phyloP scores from a whole-genome alignment of 2,329 filamentous ascomycete species.

The Aspergillus texensis region DNA sequence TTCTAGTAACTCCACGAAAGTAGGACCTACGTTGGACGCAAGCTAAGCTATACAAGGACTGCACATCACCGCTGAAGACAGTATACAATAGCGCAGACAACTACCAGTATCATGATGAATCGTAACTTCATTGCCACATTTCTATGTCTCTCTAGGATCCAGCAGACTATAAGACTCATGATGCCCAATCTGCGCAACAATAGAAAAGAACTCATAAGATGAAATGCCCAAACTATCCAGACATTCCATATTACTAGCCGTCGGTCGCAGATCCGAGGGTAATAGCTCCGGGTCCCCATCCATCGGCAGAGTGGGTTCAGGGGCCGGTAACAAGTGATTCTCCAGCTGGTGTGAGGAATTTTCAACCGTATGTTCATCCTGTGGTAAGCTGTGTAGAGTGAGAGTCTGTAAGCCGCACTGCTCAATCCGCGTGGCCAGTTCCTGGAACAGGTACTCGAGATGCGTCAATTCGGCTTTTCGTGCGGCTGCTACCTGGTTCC shows the following conservation, averaged over 20 bases:
- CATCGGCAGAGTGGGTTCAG: background rate
- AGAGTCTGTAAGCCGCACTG: background rate
- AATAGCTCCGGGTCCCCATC: background rate
- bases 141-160: background rate
- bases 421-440: background rate
- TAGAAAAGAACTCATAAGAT: background rate
- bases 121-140: accelerated
- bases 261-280: background rate
- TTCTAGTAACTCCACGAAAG: too few species aligned
- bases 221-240: background rate
- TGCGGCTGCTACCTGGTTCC: background rate
- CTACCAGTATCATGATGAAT: background rate
- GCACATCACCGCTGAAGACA: too few species aligned
- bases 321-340: background rate
- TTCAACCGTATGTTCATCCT: background rate
- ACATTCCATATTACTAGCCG: background rate
- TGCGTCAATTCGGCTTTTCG: background rate
- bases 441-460: background rate
- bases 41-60: too few species aligned
- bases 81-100: too few species aligned
- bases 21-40: too few species aligned
- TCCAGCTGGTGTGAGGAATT: background rate
- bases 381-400: background rate
- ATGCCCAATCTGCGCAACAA: background rate
- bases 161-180: background rate